Conservation (phyloP, 1,284 basidiomycete genomes). For the Sporisorium exsertum region DNA sequence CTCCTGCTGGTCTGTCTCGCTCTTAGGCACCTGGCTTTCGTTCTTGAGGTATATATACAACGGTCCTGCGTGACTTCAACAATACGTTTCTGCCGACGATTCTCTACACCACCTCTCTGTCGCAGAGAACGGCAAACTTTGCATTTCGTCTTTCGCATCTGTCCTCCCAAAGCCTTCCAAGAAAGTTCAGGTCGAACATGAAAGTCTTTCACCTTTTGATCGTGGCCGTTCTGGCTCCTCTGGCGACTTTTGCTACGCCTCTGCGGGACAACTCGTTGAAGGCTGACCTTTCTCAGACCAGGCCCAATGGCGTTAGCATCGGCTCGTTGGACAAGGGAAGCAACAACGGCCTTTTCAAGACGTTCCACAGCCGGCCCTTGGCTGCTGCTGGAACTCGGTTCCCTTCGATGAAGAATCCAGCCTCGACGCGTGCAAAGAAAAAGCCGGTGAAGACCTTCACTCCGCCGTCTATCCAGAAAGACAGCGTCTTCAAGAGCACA, state of each 20-base stretch:
- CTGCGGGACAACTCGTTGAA: constrained; percentile 9
- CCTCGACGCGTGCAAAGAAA: no score
- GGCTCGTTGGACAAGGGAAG: constrained; percentile 4
- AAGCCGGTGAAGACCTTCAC: neutral
- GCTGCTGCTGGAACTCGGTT: neutral
- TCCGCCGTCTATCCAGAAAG: no score
- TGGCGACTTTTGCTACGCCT: constrained; percentile 7
- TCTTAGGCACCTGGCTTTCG: no score
- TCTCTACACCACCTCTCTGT: no score
- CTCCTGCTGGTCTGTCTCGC: no score
- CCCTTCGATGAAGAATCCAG: neutral
- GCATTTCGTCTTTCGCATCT: neutral
- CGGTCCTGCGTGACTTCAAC: no score
- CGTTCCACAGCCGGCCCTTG: constrained; percentile 8
- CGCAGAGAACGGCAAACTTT: neutral
- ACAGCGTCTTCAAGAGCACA: neutral
- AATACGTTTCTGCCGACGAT: no score
- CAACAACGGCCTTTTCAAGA: constrained; percentile 2
- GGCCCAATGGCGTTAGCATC: constrained; percentile 4
- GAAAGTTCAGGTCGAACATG: neutral
- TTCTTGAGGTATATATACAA: no score
- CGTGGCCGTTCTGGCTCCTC: constrained; percentile 21
- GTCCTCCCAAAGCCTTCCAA: neutral
- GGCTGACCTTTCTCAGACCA: neutral
- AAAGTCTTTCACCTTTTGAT: constrained; percentile 16